phyloP scores from a whole-genome alignment of 495 filamentous ascomycete genomes.

The Sordaria brevicollis region DNA sequence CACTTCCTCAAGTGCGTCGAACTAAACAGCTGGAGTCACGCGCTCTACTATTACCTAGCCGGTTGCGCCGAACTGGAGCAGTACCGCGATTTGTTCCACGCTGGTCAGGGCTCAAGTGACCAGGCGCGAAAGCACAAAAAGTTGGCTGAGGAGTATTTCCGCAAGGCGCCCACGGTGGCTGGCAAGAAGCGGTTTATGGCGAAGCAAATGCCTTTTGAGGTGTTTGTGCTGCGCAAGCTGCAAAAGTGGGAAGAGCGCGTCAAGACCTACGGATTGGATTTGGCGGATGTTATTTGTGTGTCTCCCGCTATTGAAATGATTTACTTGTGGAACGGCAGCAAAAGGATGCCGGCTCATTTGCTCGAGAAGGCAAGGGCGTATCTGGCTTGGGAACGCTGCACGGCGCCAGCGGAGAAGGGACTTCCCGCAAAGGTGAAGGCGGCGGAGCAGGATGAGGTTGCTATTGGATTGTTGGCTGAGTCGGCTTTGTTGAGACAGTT shows the following conservation, averaged over 20 bases:
- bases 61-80: slow-evolving; percentile 66
- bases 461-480: slow-evolving; percentile 53
- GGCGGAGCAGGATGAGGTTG: slow-evolving; percentile 69
- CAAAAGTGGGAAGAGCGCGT: slow-evolving; percentile 83
- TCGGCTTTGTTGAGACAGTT: slow-evolving; percentile 58
- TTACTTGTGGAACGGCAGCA: slow-evolving; percentile 84
- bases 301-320: slow-evolving; percentile 87
- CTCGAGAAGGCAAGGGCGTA: slow-evolving; percentile 52
- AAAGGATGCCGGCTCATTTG: slow-evolving; percentile 59
- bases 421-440: slow-evolving; percentile 43
- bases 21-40: slow-evolving; percentile 85
- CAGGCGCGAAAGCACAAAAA: slow-evolving; percentile 37
- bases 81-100: slow-evolving; percentile 53
- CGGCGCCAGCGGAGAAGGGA: slow-evolving; percentile 36
- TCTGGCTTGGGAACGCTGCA: slow-evolving; percentile 53
- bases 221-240: slow-evolving; percentile 76
- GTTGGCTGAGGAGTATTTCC: slow-evolving; percentile 58
- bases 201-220: slow-evolving; percentile 78
- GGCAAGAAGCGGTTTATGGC: slow-evolving; percentile 89
- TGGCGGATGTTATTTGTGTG: slow-evolving; percentile 76
- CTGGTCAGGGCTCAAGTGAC: slow-evolving; percentile 44
- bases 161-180: slow-evolving; percentile 59
- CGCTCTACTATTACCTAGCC: slow-evolving; percentile 83
- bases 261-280: slow-evolving; percentile 51
- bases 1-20: slow-evolving; percentile 70